Evolutionary conservation across 345 rosid species (phyloP).

Genomic region (Eucalyptus sp.): DNA sequence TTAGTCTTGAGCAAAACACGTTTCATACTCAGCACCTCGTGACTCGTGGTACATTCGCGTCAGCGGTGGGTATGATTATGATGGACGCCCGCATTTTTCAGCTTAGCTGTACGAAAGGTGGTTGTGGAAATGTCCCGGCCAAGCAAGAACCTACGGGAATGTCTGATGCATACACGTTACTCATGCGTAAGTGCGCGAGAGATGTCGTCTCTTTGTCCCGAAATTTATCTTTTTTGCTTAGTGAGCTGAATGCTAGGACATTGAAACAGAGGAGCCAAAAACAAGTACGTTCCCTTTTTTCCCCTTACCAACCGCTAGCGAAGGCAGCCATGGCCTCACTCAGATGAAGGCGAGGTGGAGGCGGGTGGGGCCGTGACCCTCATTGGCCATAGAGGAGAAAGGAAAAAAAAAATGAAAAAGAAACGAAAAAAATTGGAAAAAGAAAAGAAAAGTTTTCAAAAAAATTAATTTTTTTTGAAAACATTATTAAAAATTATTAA

Average conservation of each 20-base stretch:
- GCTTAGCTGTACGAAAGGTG: neutral
- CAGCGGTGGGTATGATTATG: neutral
- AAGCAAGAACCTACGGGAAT: neutral
- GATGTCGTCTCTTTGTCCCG: neutral
- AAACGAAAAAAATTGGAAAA: too few species aligned
- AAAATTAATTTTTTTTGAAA: too few species aligned
- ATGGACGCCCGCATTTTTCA: neutral
- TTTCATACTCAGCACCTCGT: neutral
- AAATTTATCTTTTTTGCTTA: neutral
- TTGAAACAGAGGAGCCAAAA: neutral
- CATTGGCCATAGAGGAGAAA: too few species aligned
- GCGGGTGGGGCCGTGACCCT: too few species aligned
- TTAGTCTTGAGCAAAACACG: neutral
- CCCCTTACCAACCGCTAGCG: neutral
- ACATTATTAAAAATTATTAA: too few species aligned
- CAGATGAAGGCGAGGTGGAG: fast-evolving
- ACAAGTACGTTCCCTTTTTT: neutral
- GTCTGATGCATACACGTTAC: neutral
- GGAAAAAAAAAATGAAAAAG: too few species aligned
- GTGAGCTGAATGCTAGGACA: neutral
- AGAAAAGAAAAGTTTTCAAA: too few species aligned
- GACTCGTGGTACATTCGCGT: neutral
- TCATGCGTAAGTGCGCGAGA: neutral
- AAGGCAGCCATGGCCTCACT: too few species aligned
- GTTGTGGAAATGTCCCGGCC: neutral